phyloP scores from a whole-genome alignment of 2,329 filamentous ascomycete genomes.

The Incumbomyces delicatus region DNA sequence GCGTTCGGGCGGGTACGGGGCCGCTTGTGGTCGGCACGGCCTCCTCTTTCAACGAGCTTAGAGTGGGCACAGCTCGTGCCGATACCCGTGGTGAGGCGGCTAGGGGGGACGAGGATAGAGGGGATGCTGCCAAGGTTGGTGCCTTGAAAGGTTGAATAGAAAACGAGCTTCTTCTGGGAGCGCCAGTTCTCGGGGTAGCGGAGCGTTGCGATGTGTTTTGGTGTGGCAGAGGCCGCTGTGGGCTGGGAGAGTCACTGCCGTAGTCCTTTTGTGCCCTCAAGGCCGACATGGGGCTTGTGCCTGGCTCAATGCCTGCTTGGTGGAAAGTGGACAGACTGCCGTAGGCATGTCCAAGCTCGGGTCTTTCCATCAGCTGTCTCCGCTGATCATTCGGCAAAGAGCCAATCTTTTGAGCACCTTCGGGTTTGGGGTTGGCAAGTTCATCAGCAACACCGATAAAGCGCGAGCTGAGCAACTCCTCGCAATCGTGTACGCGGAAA shows the following conservation, averaged over 20 bases:
- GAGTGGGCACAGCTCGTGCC: conserved; percentile 29
- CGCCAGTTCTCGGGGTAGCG: conserved; percentile 36
- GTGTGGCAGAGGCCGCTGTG: conserved; percentile 20
- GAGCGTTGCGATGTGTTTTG: conserved; percentile 34
- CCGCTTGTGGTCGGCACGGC: conserved; percentile 30
- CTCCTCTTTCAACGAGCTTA: conserved; percentile 31
- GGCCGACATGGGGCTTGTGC: conserved; percentile 77
- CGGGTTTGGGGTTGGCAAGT: conserved; percentile 58
- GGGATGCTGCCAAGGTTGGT: conserved; percentile 85
- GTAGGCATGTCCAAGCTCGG: conserved; percentile 68
- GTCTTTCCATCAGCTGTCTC: conserved; percentile 33
- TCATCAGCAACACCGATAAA: conserved; percentile 88
- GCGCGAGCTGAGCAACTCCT: conserved; percentile 79
- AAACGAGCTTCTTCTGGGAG: conserved; percentile 64
- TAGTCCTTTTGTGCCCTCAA: conserved; percentile 58
- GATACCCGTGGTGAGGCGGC: conserved; percentile 46
- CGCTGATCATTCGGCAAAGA: conserved; percentile 60
- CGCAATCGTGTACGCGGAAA: conserved; percentile 84
- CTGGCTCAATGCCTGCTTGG: conserved; percentile 61
- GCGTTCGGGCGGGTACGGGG: conserved; percentile 17
- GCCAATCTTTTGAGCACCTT: conserved; percentile 45
- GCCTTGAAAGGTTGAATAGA: conserved; percentile 96
- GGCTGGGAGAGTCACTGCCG: conserved; percentile 40
- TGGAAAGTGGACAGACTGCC: conserved; percentile 85
- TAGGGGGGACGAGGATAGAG: conserved; percentile 43